Evolutionary conservation across 1,284 basidiomycete genomes (phyloP).

Genomic region (Amylostereum areolatum): DNA sequence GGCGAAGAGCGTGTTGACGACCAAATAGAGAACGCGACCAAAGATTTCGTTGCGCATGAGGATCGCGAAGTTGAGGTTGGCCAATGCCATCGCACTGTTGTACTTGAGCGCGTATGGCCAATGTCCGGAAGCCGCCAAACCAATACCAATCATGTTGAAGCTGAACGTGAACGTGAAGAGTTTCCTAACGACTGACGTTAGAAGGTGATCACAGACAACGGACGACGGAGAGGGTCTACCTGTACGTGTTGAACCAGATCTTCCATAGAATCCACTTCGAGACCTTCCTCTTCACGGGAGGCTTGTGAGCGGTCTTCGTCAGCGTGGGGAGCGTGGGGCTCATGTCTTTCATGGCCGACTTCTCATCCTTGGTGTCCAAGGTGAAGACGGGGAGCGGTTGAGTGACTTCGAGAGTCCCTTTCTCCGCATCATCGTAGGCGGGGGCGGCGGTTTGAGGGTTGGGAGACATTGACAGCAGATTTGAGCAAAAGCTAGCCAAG

Average conservation of each 20-base stretch:
- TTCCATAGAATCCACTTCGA: slow-evolving; percentile 52
- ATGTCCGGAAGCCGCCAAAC: slow-evolving; percentile 55
- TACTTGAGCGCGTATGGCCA: slow-evolving; percentile 57
- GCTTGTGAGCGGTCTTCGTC: slow-evolving; percentile 22
- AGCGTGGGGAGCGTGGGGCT: slow-evolving; percentile 8
- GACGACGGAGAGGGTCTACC: slow-evolving; percentile 29
- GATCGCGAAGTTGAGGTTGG: slow-evolving; percentile 46
- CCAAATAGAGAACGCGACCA: slow-evolving; percentile 43
- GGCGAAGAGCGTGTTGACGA: slow-evolving; percentile 49
- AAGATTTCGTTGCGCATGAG: slow-evolving; percentile 56
- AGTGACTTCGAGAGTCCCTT: slow-evolving; percentile 41
- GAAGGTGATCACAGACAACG: neutral
- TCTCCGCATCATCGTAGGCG: slow-evolving; percentile 49
- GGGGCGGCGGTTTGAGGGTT: slow-evolving; percentile 24
- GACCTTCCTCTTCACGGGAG: slow-evolving; percentile 35
- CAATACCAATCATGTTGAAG: slow-evolving; percentile 56
- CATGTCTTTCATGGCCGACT: slow-evolving; percentile 9
- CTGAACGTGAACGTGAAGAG: slow-evolving; percentile 55
- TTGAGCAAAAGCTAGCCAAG: neutral
- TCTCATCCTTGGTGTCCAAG: slow-evolving; percentile 11
- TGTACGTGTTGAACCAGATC: slow-evolving; percentile 68
- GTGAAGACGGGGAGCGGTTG: slow-evolving; percentile 13
- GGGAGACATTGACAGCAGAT: slow-evolving; percentile 7
- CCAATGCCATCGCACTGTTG: slow-evolving; percentile 55
- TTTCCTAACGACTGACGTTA: slow-evolving; percentile 37